Evolutionary conservation across 2,329 filamentous ascomycete species (phyloP).

Genomic region (Cladosporium sp.): DNA sequence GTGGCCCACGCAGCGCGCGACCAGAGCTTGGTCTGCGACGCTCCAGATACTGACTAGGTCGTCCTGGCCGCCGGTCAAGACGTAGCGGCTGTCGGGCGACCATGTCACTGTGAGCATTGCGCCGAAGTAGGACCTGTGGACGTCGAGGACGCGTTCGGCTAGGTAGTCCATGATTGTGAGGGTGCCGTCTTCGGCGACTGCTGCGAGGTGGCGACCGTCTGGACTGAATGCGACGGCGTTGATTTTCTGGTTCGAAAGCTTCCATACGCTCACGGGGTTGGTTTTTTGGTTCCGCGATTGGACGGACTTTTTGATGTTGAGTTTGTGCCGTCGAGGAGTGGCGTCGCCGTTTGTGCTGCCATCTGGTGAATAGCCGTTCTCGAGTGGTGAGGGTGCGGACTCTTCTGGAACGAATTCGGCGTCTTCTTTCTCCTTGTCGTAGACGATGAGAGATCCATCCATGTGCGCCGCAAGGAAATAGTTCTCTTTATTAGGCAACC

Average conservation of each 20-base stretch:
- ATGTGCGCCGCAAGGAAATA: slow-evolving; percentile 89
- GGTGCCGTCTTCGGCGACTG: slow-evolving; percentile 88
- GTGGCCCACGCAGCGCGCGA: slow-evolving; percentile 92
- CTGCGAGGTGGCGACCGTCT: slow-evolving; percentile 80
- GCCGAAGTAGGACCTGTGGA: slow-evolving; percentile 91
- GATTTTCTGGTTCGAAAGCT: slow-evolving; percentile 84
- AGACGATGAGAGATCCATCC: slow-evolving; percentile 88
- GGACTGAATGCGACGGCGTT: slow-evolving; percentile 93
- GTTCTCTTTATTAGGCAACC: slow-evolving; percentile 93
- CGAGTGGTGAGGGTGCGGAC: slow-evolving; percentile 24
- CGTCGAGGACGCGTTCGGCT: slow-evolving; percentile 80
- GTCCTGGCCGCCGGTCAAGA: slow-evolving; percentile 93
- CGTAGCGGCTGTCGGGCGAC: slow-evolving; percentile 96
- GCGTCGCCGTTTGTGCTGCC: slow-evolving; percentile 30
- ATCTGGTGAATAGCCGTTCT: slow-evolving; percentile 37
- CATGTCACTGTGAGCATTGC: slow-evolving; percentile 92
- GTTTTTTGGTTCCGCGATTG: slow-evolving; percentile 90
- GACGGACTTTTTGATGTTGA: slow-evolving; percentile 86
- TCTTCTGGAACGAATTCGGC: slow-evolving; percentile 71
- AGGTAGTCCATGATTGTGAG: slow-evolving; percentile 90
- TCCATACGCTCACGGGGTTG: slow-evolving; percentile 92
- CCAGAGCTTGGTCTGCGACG: slow-evolving; percentile 75
- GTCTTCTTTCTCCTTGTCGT: slow-evolving; percentile 97
- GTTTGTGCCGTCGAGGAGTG: slow-evolving; percentile 40
- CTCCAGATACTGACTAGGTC: slow-evolving; percentile 97